Evolutionary conservation across 1,284 basidiomycete species (phyloP), one percentile per base, ranked within the genome.

Genomic region (Omphalotus olearius): DNA sequence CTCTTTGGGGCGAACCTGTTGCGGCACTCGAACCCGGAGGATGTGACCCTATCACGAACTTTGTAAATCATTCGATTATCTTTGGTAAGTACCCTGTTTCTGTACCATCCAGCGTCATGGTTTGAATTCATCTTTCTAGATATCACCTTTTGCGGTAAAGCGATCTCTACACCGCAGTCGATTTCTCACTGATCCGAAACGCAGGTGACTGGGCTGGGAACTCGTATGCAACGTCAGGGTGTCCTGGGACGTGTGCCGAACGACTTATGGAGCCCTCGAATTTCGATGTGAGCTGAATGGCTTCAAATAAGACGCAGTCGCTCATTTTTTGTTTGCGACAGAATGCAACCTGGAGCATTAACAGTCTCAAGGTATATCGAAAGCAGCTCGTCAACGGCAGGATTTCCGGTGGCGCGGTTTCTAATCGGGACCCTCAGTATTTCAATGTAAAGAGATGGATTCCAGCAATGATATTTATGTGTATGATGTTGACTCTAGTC

Each of bases 121-220:
- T 45, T 45, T 42, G n/a, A 46, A 28, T 18, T 43, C 42, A 3
- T 26, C 37, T 51, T 42, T n/a, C 37, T 47, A 88, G 88, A 91
- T 64, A 90, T 91, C 56, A 91, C 88, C 9, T 88, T 90, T 60
- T 91, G 88, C 59, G 87, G 85, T 83, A 66, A 51, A 37, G 23
- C 41, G 38, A 35, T 10, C 35, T 45, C 18, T 17, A 7, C 35
- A 30, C 14, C 14, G 17, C 5, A 23, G 40, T 28, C 33, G 13
- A 28, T 40, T 17, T 20, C 43, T 55, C 13, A 57, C 38, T 20
- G 45, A 53, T 56, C 30, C 17, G 46, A 52, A 45, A 13, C 52
- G 14, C 53, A 85, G 86, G 88, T 57, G 87, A 88, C 65, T 90
- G 88, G 88, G 89, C 88, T 4, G 88, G 88, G 38, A 85, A 87